Evolutionary conservation across 2,329 filamentous ascomycete species (phyloP), one percentile per base, ranked within the genome.

Genomic region (Ophiosphaerella herpotricha): DNA sequence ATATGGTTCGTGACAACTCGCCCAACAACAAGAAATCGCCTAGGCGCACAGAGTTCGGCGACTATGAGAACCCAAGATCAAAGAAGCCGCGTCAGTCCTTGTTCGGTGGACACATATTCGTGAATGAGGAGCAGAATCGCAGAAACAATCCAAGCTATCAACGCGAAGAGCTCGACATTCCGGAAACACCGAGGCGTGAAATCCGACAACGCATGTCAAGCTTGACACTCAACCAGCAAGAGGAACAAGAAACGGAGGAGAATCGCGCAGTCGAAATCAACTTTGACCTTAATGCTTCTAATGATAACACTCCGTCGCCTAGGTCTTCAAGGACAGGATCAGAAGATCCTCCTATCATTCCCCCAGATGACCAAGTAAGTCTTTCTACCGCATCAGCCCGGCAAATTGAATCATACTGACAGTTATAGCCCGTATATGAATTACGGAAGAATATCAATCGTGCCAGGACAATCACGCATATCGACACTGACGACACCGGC

Each of bases 401-500:
- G 26, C 26, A 11, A 29, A 24, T 44, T 12, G 8, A 23, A 41
- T 13, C 14, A 4, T 40, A 29, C 52, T 57, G 11, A 57, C 36
- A n/a, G 38, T 11, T 14, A 9, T 14, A 65, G 62, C 48, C 45
- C 8, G 40, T 36, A 4, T 69, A 68, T 31, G 49, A 55, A 2
- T 35, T 69, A 4, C 66, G 66, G 12, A 51, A 58, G 47, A 63
- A 64, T 23, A 61, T 65, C 12, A 48, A 67, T 18, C 48, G 63
- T 4, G 54, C 59, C 7, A 52, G 56, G 11, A 16, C 49, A 0
- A 52, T 50, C 16, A 68, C 67, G 1, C 72, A 70, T 52, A 37
- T 74, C 9, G 75, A 77, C 34, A 58, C 60, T 0, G 74, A 77
- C 26, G 45, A 65, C 8, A 72, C 68, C 5, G 72, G 71, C 1